Evolutionary conservation across 1,139 yeast species (phyloP).

Genomic region (Geotrichum siamense): DNA sequence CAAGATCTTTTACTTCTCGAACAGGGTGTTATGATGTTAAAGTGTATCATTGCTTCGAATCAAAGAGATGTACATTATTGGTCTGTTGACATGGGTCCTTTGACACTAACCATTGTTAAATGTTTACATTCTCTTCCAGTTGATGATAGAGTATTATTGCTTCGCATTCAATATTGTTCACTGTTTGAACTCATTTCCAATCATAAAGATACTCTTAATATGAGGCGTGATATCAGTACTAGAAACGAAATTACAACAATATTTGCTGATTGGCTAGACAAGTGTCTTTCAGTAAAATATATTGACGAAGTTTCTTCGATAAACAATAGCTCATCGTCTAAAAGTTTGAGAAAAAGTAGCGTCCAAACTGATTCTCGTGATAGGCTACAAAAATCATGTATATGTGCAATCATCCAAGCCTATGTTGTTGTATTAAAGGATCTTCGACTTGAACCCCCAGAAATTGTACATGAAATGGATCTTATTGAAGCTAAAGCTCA

Average conservation of each 20-base stretch:
- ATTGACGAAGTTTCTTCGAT: slow-evolving; percentile 10
- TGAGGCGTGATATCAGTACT: slow-evolving; percentile 50
- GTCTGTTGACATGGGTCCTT: slow-evolving; percentile 38
- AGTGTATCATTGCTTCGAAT: slow-evolving; percentile 38
- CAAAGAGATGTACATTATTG: slow-evolving; percentile 35
- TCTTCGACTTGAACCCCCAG: slow-evolving; percentile 34
- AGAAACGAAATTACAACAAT: slow-evolving; percentile 57
- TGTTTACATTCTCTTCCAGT: slow-evolving; percentile 37
- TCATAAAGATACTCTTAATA: slow-evolving; percentile 32
- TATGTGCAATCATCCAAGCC: slow-evolving; percentile 27
- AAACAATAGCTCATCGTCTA: neutral
- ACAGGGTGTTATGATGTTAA: slow-evolving; percentile 38
- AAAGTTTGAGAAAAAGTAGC: slow-evolving; percentile 7
- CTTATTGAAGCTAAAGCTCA: slow-evolving; percentile 53
- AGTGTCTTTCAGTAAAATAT: slow-evolving; percentile 10
- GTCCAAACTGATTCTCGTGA: slow-evolving; percentile 15
- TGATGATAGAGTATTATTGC: slow-evolving; percentile 40
- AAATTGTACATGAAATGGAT: slow-evolving; percentile 42
- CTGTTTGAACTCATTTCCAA: slow-evolving; percentile 46
- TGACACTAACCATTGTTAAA: slow-evolving; percentile 35
- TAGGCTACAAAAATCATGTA: slow-evolving; percentile 23
- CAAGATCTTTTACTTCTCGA: slow-evolving; percentile 36
- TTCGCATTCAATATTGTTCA: slow-evolving; percentile 54
- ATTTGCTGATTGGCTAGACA: slow-evolving; percentile 59
- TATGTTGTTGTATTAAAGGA: slow-evolving; percentile 24